A percentile compares a stretch with the other conserved stretches of the same genome.
Evolutionary conservation across 169 alveolate species (phyloP).

Genomic region (Eimeria acervulina): DNA sequence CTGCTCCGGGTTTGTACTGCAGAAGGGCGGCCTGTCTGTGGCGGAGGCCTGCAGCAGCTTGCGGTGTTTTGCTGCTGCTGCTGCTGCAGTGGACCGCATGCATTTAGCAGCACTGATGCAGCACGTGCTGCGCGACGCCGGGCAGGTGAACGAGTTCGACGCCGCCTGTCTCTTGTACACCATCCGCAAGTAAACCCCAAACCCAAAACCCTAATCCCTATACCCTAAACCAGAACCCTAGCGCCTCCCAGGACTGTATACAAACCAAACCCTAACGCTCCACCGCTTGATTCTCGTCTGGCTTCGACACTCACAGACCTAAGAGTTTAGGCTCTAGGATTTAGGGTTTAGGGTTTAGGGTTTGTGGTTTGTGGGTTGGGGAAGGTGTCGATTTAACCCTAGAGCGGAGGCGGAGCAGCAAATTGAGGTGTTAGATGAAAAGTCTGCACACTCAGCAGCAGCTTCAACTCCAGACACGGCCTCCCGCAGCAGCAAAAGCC

Average conservation of each 20-base stretch:
- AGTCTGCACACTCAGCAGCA: neutral
- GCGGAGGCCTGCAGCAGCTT: conserved; percentile 60
- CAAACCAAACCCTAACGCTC: neutral
- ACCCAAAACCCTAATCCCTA: conserved; percentile 37
- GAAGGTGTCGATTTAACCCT: conserved; percentile 39
- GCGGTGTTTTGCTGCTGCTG: conserved; percentile 55
- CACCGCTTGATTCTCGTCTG: neutral
- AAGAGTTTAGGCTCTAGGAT: neutral
- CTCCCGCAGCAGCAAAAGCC: conserved; percentile 5
- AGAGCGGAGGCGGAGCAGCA: conserved; percentile 54
- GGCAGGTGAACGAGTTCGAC: conserved; percentile 44
- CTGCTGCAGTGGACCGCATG: conserved; percentile 46
- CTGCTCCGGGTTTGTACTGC: neutral
- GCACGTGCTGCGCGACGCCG: conserved; percentile 66
- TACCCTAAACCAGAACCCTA: neutral
- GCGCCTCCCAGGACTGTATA: neutral
- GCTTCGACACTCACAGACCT: neutral
- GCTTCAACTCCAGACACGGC: neutral
- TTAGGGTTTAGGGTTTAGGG: conserved; percentile 42
- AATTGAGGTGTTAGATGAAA: neutral
- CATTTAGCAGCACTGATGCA: conserved; percentile 57
- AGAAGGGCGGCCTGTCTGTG: conserved; percentile 24
- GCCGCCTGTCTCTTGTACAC: conserved; percentile 45
- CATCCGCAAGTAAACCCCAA: conserved; percentile 54
- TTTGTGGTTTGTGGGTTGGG: conserved; percentile 41